A percentile compares a stretch with the other conserved stretches of the same genome.
Evolutionary conservation across 148 eudicot genomes (phyloP).

Genomic region (Chenopodium album): DNA sequence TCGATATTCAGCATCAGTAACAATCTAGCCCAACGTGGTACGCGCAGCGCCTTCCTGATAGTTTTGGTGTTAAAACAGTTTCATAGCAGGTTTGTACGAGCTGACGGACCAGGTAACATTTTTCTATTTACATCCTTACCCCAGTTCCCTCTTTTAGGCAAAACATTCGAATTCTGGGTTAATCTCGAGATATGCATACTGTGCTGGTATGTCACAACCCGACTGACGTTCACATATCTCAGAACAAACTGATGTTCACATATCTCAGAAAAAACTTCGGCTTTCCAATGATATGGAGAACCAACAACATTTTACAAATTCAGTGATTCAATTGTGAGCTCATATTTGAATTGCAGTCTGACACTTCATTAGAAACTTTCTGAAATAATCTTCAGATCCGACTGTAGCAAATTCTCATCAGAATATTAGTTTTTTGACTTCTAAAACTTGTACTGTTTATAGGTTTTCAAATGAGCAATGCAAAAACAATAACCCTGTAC

Average conservation of each 20-base stretch:
- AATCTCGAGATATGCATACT: background rate
- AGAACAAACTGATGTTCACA: too few relatives aligned
- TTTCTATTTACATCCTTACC: background rate
- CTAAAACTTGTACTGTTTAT: background rate
- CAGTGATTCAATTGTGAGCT: background rate
- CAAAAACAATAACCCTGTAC: conserved; percentile 40
- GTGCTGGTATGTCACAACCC: background rate
- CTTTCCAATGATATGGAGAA: too few relatives aligned
- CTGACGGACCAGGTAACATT: background rate
- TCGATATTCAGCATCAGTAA: background rate
- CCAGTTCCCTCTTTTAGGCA: background rate
- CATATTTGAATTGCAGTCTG: background rate
- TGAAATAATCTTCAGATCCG: background rate
- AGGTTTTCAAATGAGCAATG: conserved; percentile 41
- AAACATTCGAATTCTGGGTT: background rate
- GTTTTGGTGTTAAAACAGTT: background rate
- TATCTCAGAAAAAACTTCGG: background rate
- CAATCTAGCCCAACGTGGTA: background rate
- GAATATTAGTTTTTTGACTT: background rate
- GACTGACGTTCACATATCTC: too few relatives aligned
- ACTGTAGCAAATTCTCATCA: background rate
- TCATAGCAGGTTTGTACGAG: background rate
- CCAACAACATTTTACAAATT: background rate
- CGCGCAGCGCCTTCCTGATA: background rate
- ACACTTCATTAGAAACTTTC: background rate